phyloP scores from a whole-genome alignment of 495 filamentous ascomycete genomes.

The Podospora pseudoanserina region DNA sequence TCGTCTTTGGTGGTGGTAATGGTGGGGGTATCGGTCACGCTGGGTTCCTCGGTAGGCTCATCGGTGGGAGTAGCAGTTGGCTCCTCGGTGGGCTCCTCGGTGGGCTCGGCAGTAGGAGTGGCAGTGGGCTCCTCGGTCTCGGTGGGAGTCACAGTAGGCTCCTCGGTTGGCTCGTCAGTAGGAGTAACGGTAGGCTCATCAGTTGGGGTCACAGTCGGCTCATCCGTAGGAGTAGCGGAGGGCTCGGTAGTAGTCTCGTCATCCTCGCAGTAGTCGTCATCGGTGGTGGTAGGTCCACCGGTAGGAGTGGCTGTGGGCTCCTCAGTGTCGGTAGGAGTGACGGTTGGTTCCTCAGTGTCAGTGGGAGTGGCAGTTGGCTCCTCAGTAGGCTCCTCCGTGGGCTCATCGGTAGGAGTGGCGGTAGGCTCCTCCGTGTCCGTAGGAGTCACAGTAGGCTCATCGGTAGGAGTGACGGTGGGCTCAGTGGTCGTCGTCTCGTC shows the following conservation, averaged over 20 bases:
- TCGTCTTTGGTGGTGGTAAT: slow-evolving; percentile 1
- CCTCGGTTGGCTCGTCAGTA: not conserved
- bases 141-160: not conserved
- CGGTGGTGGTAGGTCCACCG: not conserved
- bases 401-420: not conserved
- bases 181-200: not conserved
- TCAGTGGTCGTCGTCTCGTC: not conserved
- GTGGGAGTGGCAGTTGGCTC: not conserved
- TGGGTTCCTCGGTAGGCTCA: not conserved
- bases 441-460: not conserved
- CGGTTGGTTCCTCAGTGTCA: not conserved
- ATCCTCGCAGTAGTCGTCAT: not conserved
- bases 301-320: not conserved
- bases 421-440: slow-evolving; percentile 5
- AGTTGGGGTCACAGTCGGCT: not conserved
- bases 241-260: not conserved
- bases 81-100: not conserved
- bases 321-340: not conserved
- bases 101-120: slow-evolving; percentile 7
- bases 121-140: not conserved
- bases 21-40: slow-evolving; percentile 7
- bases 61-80: not conserved
- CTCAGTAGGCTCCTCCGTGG: not conserved
- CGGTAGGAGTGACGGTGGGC: not conserved
- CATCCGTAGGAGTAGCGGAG: not conserved